phyloP scores from a whole-genome alignment of 768 basidiomycete species.

The Suillus alpinus region DNA sequence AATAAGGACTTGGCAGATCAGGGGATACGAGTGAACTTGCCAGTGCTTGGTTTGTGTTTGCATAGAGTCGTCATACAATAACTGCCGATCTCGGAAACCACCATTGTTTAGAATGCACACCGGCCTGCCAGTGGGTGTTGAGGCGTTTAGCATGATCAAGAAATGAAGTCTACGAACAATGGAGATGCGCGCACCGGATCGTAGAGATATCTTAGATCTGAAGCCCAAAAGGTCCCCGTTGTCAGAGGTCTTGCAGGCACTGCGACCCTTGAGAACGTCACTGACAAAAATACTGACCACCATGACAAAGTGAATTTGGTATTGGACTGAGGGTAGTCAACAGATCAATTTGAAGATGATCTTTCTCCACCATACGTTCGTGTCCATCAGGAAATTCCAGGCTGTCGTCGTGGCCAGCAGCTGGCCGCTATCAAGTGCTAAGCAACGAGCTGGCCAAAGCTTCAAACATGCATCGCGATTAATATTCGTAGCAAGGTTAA shows the following conservation, averaged over 20 bases:
- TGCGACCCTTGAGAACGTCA: background rate
- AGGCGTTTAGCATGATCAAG: background rate
- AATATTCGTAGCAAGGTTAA: background rate
- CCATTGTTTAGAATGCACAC: background rate
- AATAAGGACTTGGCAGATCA: background rate
- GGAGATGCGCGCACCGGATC: background rate
- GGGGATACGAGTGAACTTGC: background rate
- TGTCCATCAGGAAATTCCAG: background rate
- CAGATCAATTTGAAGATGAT: background rate
- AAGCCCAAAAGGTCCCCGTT: background rate
- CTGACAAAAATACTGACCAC: background rate
- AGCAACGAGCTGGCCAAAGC: background rate
- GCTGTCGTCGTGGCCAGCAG: background rate
- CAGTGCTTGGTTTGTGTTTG: background rate
- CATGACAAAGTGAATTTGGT: background rate
- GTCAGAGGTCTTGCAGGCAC: background rate
- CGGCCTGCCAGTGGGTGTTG: background rate
- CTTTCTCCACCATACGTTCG: background rate
- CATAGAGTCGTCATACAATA: background rate
- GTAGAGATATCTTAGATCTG: background rate
- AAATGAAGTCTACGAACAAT: background rate
- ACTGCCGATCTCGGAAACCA: background rate
- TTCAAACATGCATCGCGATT: background rate
- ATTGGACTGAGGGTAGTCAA: background rate
- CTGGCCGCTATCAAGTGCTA: background rate